Evolutionary conservation across 2,329 filamentous ascomycete species (phyloP).

Genomic region (Phaeophleospora eucalypticola): DNA sequence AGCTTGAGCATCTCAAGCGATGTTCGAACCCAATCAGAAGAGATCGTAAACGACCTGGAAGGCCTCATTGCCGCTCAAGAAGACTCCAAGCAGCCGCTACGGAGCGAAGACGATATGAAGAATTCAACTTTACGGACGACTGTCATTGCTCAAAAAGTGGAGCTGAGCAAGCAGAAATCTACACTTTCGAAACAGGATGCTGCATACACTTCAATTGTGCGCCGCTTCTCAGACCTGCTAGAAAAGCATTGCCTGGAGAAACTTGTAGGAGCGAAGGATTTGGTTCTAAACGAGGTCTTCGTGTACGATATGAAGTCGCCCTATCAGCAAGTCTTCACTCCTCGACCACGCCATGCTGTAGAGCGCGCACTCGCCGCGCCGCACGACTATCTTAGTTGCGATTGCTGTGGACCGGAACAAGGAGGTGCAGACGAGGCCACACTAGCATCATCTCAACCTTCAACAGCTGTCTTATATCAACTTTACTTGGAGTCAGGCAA

Average conservation of each 20-base stretch:
- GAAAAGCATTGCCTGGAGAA: conserved; percentile 43
- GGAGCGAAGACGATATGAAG: conserved; percentile 71
- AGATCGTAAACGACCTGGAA: conserved; percentile 20
- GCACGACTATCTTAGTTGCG: conserved; percentile 72
- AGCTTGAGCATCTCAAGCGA: neutral
- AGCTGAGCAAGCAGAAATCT: conserved; percentile 71
- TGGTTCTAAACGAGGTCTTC: conserved; percentile 68
- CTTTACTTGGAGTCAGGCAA: conserved; percentile 73
- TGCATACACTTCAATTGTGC: conserved; percentile 63
- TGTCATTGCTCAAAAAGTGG: conserved; percentile 75
- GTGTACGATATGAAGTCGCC: conserved; percentile 69
- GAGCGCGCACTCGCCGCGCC: conserved; percentile 69
- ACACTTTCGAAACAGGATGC: conserved; percentile 67
- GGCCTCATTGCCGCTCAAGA: conserved; percentile 20
- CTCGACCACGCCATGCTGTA: conserved; percentile 64
- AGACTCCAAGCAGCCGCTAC: conserved; percentile 44
- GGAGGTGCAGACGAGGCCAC: conserved; percentile 43
- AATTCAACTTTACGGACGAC: conserved; percentile 69
- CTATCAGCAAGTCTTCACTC: conserved; percentile 69
- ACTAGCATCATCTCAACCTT: conserved; percentile 60
- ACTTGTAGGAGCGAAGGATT: conserved; percentile 47
- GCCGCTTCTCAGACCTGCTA: conserved; percentile 52
- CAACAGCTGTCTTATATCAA: conserved; percentile 71
- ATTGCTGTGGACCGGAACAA: conserved; percentile 54
- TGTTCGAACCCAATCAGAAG: neutral